Evolutionary conservation across 495 filamentous ascomycete species (phyloP).

Genomic region (Penicillium parvum): DNA sequence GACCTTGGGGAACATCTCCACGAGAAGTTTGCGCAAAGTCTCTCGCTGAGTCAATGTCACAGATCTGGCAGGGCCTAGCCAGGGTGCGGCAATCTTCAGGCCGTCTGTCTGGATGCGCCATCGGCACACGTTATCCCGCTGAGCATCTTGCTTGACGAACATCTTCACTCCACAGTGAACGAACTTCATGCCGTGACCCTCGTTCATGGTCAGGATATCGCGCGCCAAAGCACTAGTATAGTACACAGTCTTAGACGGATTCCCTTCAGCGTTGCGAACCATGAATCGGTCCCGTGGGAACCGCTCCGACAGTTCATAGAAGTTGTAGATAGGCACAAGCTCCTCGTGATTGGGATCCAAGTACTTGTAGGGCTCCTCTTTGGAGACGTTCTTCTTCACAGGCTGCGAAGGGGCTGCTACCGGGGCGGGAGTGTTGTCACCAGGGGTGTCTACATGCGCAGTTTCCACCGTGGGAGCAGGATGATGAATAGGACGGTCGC

Average conservation of each 20-base stretch:
- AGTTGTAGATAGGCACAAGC: conserved; percentile 66
- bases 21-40: conserved; percentile 72
- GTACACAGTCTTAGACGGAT: conserved; percentile 86
- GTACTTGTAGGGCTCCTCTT: conserved; percentile 92
- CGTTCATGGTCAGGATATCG: conserved; percentile 76
- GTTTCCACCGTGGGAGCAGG: conserved; percentile 42
- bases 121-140: conserved; percentile 73
- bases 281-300: conserved; percentile 92
- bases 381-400: conserved; percentile 43
- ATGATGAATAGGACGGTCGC: conserved; percentile 47
- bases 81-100: conserved; percentile 78
- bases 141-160: conserved; percentile 95
- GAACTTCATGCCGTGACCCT: conserved; percentile 87
- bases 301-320: conserved; percentile 74
- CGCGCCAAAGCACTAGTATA: conserved; percentile 84
- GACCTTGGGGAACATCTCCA: conserved; percentile 94
- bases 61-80: conserved; percentile 74
- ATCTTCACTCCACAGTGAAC: conserved; percentile 96
- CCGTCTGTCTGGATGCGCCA: conserved; percentile 97
- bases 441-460: conserved; percentile 36
- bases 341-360: conserved; percentile 67
- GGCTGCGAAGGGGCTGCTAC: conserved; percentile 23
- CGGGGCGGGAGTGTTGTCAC: conserved; percentile 28
- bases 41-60: conserved; percentile 67
- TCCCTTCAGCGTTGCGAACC: conserved; percentile 83